These are phyloP conservation scores for Staphylotrichum tortipilum DNA, from an alignment of 495 filamentous ascomycete genomes.

Conservation along the genomic window DNA sequence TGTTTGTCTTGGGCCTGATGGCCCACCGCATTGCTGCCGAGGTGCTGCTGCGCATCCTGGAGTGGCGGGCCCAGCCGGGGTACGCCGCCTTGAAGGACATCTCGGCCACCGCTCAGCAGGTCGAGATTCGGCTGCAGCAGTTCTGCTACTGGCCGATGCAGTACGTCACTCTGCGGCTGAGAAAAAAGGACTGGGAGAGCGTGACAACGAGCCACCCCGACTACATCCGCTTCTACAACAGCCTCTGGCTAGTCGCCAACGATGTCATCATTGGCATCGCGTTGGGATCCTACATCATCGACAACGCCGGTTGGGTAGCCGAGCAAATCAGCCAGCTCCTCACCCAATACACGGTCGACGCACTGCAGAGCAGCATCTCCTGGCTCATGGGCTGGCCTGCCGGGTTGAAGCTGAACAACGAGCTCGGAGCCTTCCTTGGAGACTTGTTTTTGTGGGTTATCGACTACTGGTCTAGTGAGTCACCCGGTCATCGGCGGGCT, in stretches of 20 bases:
- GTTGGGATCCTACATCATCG: slow-evolving; percentile 91
- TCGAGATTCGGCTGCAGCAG: slow-evolving; percentile 94
- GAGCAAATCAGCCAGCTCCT: slow-evolving; percentile 71
- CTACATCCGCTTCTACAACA: slow-evolving; percentile 99
- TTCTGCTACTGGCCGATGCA: slow-evolving; percentile 99
- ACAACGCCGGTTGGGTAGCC: slow-evolving; percentile 81
- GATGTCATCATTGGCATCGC: slow-evolving; percentile 98
- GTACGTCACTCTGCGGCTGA: slow-evolving; percentile 78
- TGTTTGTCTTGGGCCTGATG: slow-evolving; percentile 70
- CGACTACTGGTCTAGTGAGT: slow-evolving; percentile 82
- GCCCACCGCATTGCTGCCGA: slow-evolving; percentile 78
- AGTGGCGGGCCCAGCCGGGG: slow-evolving; percentile 76
- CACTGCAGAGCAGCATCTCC: slow-evolving; percentile 77
- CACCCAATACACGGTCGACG: slow-evolving; percentile 76
- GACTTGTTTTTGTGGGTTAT: slow-evolving; percentile 97
- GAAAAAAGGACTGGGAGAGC: slow-evolving; percentile 91
- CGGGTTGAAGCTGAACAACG: slow-evolving; percentile 94
- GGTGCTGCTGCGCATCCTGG: slow-evolving; percentile 65
- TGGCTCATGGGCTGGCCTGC: slow-evolving; percentile 98
- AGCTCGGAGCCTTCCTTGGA: slow-evolving; percentile 86
- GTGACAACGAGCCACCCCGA: slow-evolving; percentile 92
- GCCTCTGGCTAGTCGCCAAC: slow-evolving; percentile 96
- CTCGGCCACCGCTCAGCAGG: slow-evolving; percentile 94
- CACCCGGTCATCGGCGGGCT: neutral
- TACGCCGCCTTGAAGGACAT: slow-evolving; percentile 88